Evolutionary conservation across 1,284 basidiomycete genomes (phyloP).

Genomic region (Tilletia caries): DNA sequence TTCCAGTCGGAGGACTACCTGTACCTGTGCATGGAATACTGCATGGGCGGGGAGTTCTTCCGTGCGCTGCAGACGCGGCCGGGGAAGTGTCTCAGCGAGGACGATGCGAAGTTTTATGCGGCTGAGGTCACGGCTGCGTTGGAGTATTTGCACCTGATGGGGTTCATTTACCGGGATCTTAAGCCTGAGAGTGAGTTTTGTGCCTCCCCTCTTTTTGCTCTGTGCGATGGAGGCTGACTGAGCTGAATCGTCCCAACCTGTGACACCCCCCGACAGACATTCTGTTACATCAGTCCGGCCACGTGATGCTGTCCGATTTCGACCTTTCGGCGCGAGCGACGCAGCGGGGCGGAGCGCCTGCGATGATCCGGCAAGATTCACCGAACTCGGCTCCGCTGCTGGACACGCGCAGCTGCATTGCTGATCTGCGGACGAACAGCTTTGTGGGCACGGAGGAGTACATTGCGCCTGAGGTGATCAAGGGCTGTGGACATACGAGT

Average conservation of each 20-base stretch:
- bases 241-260: too few species aligned
- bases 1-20: conserved; percentile 53
- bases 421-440: conserved; percentile 95
- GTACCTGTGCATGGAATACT: conserved; percentile 64
- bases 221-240: background rate
- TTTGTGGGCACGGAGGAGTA: conserved; percentile 99
- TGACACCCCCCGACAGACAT: conserved; percentile 80
- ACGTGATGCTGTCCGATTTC: conserved; percentile 99
- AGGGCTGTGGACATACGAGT: conserved; percentile 92
- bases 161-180: conserved; percentile 97
- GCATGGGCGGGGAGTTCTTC: conserved; percentile 99
- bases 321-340: conserved; percentile 94
- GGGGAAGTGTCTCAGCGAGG: conserved; percentile 90
- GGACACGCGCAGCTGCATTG: conserved; percentile 95
- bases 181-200: conserved; percentile 89
- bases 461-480: conserved; percentile 98
- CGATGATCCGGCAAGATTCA: conserved; percentile 79
- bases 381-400: conserved; percentile 87
- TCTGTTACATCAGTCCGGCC: conserved; percentile 93
- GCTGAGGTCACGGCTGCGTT: conserved; percentile 96
- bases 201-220: background rate
- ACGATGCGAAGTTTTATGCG: conserved; percentile 94
- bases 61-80: conserved; percentile 76
- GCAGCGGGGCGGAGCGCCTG: conserved; percentile 71
- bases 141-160: conserved; percentile 97